Conservation (phyloP, 1,139 yeast genomes). For the Magnusiomyces tetraspermus region DNA sequence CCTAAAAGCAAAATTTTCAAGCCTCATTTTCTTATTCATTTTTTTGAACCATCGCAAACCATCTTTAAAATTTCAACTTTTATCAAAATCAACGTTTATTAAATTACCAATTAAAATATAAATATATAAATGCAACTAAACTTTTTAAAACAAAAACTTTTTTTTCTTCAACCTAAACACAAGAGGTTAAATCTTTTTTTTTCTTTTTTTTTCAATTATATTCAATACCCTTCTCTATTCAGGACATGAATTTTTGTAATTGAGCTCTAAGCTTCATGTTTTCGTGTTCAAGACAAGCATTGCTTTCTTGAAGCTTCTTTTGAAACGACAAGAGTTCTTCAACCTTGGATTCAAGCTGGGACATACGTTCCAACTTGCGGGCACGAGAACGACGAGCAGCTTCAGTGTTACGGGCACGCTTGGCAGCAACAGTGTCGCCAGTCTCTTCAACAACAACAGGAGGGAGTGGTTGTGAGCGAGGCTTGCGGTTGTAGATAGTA, state of each 20-base stretch:
- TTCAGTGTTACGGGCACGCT: slow-evolving; percentile 91
- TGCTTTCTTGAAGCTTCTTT: slow-evolving; percentile 46
- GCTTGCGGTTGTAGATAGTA: slow-evolving; percentile 34
- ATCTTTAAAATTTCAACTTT: no score
- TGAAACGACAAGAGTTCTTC: slow-evolving; percentile 52
- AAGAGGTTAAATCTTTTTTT: no score
- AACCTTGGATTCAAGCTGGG: slow-evolving; percentile 69
- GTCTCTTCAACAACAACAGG: slow-evolving; percentile 52
- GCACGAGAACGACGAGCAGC: slow-evolving; percentile 96
- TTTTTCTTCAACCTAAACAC: background rate
- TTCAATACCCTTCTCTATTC: no score
- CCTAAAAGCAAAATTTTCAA: no score
- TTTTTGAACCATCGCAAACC: no score
- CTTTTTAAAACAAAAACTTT: background rate
- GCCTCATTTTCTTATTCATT: no score
- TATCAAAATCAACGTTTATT: background rate
- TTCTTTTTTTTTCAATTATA: no score
- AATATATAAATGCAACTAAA: background rate
- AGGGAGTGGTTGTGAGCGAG: slow-evolving; percentile 39
- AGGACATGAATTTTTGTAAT: background rate
- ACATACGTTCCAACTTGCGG: slow-evolving; percentile 82
- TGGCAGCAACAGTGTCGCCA: slow-evolving; percentile 58
- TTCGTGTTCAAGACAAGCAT: slow-evolving; percentile 26
- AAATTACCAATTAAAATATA: background rate
- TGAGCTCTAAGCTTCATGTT: background rate